Base-by-base conservation (phyloP, 2,329 filamentous ascomycete genomes). In the Aspergillus sp. region DNA sequence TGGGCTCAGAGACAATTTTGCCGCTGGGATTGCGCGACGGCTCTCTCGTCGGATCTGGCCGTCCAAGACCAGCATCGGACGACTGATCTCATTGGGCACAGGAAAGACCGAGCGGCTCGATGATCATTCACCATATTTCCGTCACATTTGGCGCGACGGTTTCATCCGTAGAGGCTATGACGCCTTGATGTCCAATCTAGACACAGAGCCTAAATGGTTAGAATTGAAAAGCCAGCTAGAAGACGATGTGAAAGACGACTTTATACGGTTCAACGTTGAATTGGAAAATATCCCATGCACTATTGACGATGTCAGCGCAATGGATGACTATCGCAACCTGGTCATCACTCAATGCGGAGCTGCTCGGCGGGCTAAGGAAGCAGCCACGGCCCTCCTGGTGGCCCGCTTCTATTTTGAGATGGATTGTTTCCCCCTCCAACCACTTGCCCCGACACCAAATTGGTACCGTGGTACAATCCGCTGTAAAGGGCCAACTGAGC, bases 251-350 rank as follows among this genome's bases (percentile, higher is more conserved):
- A 48, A 35, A 29, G 9, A 26, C 9, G 50, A 56, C 29, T 51
- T 39, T 42, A 12, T 55, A 7, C 44, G 49, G 32, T 32, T 56
- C 3, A 44, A 58, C 26, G 45, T 58, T 1, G 7, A 43, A 5
- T 36, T 58, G 33, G 30, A 46, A 9, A 38, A 46, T 10, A 29
- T 44, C 5, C 48, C 52, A n/a, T 27, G 47, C 29, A 41, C 42
- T 4, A 50, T 58, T 44, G n/a, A 58, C 35, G 40, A 44, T 44
- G n/a, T 52, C 30, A 32, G 49, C 10, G 7, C 5, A 1, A 58
- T 58, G 40, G 54, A 57, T 19, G 47, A 55, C 4, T 58, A 58
- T 46, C 45, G 52, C 9, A 49, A 57, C 39, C 41, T 54, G 6
- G 42, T 57, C 26, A 43, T 52, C 12, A 42, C 49, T 29, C 29